A percentile compares a stretch with the other conserved stretches of the same genome.
Evolutionary conservation across 176 grass and related monocot species (phyloP).

Genomic region (Rhynchospora pubera): DNA sequence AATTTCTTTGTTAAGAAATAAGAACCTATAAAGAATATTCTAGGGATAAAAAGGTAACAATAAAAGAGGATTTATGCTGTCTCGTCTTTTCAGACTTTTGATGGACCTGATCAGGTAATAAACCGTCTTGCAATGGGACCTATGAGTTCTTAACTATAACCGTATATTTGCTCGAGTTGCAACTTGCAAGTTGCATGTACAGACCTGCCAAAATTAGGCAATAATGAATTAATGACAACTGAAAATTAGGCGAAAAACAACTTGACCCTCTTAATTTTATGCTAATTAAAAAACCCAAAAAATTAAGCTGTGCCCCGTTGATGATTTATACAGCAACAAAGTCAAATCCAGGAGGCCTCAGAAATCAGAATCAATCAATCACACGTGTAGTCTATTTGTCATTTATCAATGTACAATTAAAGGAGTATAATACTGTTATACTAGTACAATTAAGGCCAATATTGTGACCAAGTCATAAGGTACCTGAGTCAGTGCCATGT

Average conservation of each 20-base stretch:
- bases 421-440: too few relatives aligned
- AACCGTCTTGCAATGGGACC: neutral
- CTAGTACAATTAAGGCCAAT: neutral
- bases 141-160: neutral
- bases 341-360: neutral
- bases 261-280: neutral
- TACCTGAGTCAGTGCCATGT: conserved; percentile 14
- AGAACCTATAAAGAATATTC: too few relatives aligned
- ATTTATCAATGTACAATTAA: too few relatives aligned
- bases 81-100: too few relatives aligned
- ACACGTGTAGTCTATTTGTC: neutral
- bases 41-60: too few relatives aligned
- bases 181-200: neutral
- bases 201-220: neutral
- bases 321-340: neutral
- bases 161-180: neutral
- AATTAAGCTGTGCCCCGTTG: neutral
- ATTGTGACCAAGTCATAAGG: neutral
- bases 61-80: too few relatives aligned
- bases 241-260: neutral
- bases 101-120: too few relatives aligned
- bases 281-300: neutral
- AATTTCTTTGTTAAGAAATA: too few relatives aligned
- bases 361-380: neutral
- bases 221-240: neutral